These are phyloP conservation scores for Collybiopsis luxurians DNA, from an alignment of 768 basidiomycete genomes.

Conservation along the genomic window DNA sequence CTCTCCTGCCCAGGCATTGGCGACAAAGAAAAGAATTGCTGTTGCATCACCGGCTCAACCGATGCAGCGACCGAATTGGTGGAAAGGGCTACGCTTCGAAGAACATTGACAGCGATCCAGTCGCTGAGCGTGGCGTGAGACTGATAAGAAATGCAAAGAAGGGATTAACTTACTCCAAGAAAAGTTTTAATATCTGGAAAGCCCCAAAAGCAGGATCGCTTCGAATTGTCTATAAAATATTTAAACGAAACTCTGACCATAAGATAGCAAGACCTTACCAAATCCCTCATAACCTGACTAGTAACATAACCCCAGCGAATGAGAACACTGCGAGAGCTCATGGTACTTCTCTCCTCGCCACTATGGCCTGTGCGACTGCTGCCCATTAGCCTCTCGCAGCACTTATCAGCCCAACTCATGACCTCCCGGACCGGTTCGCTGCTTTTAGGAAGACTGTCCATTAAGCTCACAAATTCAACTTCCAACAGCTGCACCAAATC, in stretches of 20 bases:
- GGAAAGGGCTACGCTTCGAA: constrained; percentile 82
- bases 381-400: constrained; percentile 82
- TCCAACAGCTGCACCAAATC: constrained; percentile 83
- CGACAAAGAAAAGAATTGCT: constrained; percentile 82
- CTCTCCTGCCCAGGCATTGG: constrained; percentile 89
- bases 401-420: constrained; percentile 91
- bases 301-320: constrained; percentile 94
- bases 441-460: constrained; percentile 71
- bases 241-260: constrained; percentile 1
- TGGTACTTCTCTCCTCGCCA: constrained; percentile 72
- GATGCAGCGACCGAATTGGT: constrained; percentile 91
- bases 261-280: constrained; percentile 46
- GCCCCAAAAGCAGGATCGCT: constrained; percentile 92
- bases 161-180: constrained; percentile 69
- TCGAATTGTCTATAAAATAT: constrained; percentile 67
- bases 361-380: constrained; percentile 51
- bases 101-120: constrained; percentile 89
- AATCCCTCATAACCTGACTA: constrained; percentile 88
- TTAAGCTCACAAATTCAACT: constrained; percentile 75
- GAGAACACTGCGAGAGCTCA: constrained; percentile 85
- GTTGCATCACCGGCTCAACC: constrained; percentile 89
- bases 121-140: constrained; percentile 48
- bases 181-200: constrained; percentile 88
- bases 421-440: constrained; percentile 81
- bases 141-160: constrained; percentile 2